These are phyloP conservation scores for Dioscorea cayenensis DNA, from an alignment of 116 monocot species.

Conservation along the genomic window DNA sequence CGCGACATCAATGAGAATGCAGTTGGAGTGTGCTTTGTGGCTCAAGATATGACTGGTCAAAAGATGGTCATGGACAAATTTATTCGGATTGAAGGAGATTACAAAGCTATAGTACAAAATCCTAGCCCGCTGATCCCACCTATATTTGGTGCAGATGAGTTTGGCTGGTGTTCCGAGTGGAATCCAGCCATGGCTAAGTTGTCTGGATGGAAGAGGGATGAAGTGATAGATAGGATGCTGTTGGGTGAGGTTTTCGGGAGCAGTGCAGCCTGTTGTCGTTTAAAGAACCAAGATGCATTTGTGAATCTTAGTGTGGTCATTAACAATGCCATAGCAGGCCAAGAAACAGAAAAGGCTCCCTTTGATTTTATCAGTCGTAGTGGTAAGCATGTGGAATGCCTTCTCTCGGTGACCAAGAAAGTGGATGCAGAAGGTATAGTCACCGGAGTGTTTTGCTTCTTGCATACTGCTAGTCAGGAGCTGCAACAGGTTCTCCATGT, in stretches of 20 bases:
- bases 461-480: slow-evolving; percentile 72
- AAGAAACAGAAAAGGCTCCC: slow-evolving; percentile 59
- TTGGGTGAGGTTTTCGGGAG: slow-evolving; percentile 91
- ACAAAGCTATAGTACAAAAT: slow-evolving; percentile 82
- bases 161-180: slow-evolving; percentile 99
- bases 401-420: slow-evolving; percentile 76
- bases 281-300: slow-evolving; percentile 73
- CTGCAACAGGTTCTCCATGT: slow-evolving; percentile 68
- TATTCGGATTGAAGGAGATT: slow-evolving; percentile 84
- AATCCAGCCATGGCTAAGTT: slow-evolving; percentile 82
- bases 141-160: slow-evolving; percentile 90
- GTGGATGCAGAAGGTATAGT: slow-evolving; percentile 46
- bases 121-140: slow-evolving; percentile 90
- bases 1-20: slow-evolving; percentile 56
- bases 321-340: slow-evolving; percentile 81
- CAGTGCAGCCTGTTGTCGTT: slow-evolving; percentile 42
- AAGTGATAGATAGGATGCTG: slow-evolving; percentile 82
- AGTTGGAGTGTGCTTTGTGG: slow-evolving; percentile 89
- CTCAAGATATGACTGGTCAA: slow-evolving; percentile 85
- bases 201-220: slow-evolving; percentile 71
- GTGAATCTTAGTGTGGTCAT: slow-evolving; percentile 74
- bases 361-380: slow-evolving; percentile 55
- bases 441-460: slow-evolving; percentile 86
- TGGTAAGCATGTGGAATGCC: slow-evolving; percentile 58
- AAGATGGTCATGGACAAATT: slow-evolving; percentile 82